phyloP scores from a whole-genome alignment of 371 early-diverging fungal genomes.

The Vairimorpha apis region DNA sequence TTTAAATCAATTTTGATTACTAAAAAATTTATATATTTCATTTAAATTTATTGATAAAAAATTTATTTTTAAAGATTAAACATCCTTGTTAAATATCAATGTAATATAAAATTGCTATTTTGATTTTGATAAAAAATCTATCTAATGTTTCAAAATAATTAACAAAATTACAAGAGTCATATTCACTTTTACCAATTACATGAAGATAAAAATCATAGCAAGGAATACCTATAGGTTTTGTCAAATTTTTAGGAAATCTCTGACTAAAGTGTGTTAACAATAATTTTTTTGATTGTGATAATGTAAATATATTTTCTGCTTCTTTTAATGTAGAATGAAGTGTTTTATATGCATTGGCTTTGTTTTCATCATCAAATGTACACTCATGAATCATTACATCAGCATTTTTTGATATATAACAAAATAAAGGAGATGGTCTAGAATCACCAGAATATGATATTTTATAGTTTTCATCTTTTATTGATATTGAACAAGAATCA shows the following conservation, averaged over 20 bases:
- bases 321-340: conserved; percentile 79
- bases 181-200: conserved; percentile 2
- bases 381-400: conserved; percentile 86
- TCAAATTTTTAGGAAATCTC: conserved; percentile 62
- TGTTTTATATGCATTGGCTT: conserved; percentile 73
- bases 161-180: too few species aligned
- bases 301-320: conserved; percentile 70
- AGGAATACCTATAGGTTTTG: conserved; percentile 12
- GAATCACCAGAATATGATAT: conserved; percentile 84
- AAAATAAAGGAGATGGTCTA: conserved; percentile 72
- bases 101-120: too few species aligned
- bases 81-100: too few species aligned
- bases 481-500: conserved; percentile 49
- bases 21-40: too few species aligned
- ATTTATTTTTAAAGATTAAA: too few species aligned
- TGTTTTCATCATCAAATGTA: conserved; percentile 75
- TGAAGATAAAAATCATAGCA: conserved; percentile 27
- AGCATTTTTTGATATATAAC: conserved; percentile 66
- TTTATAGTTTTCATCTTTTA: conserved; percentile 25
- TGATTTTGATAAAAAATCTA: too few species aligned
- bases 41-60: too few species aligned
- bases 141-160: too few species aligned
- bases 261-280: conserved; percentile 94
- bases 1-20: too few species aligned
- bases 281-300: conserved; percentile 72